These are phyloP conservation scores for Symbiodinium natans DNA, from an alignment of 73 alveolate species.

Conservation along the genomic window DNA sequence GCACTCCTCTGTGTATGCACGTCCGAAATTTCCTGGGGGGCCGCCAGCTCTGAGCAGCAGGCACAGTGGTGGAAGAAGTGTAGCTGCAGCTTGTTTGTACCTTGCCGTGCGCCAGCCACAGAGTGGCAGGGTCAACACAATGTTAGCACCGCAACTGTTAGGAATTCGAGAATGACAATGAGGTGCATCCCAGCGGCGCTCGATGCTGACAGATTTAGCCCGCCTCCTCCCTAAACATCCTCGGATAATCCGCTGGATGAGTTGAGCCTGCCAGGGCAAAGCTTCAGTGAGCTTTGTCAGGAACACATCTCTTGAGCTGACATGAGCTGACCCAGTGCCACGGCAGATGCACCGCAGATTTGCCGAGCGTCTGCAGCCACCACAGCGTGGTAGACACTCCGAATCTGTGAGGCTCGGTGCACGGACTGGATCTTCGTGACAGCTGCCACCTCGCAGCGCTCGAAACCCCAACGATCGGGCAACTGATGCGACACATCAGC, in stretches of 20 bases:
- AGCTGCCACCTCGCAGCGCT: constrained; percentile 38
- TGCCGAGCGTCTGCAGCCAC: constrained; percentile 28
- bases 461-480: background rate
- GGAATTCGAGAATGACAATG: background rate
- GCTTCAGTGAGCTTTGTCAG: background rate
- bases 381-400: constrained; percentile 57
- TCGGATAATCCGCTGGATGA: constrained; percentile 85
- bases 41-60: background rate
- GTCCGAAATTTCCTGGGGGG: background rate
- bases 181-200: constrained; percentile 14
- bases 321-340: background rate
- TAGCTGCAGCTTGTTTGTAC: constrained; percentile 13
- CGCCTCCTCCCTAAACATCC: constrained; percentile 72
- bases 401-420: constrained; percentile 82
- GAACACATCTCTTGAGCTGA: background rate
- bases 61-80: constrained; percentile 82
- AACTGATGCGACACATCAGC: too few species aligned
- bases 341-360: background rate
- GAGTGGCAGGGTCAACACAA: too few species aligned
- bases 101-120: background rate
- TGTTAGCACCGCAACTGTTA: too few species aligned
- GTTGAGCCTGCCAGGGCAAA: background rate
- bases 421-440: constrained; percentile 79
- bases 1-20: background rate
- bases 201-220: background rate